phyloP scores from a whole-genome alignment of 1,284 basidiomycete species.

The Tilletia indica region DNA sequence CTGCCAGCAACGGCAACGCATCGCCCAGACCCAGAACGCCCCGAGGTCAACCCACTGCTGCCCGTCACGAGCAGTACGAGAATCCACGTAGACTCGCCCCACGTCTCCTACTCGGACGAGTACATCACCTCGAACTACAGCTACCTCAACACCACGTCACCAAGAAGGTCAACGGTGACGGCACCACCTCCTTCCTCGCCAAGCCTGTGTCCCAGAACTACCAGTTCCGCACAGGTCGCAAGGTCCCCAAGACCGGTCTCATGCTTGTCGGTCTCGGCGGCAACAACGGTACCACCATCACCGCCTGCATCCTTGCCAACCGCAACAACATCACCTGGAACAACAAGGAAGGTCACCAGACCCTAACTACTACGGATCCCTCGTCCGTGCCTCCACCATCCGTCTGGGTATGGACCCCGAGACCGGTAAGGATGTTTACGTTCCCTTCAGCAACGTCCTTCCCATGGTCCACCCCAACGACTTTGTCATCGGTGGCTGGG shows the following conservation, averaged over 20 bases:
- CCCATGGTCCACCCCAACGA: slow-evolving; percentile 99
- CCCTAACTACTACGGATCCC: slow-evolving; percentile 75
- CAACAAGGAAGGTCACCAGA: slow-evolving; percentile 87
- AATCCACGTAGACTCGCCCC: slow-evolving; percentile 53
- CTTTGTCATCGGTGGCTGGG: slow-evolving; percentile 94
- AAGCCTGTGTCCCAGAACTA: slow-evolving; percentile 49
- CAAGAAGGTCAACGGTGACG: slow-evolving; percentile 41
- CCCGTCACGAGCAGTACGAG: slow-evolving; percentile 51
- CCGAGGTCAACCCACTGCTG: slow-evolving; percentile 48
- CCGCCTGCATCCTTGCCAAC: slow-evolving; percentile 94
- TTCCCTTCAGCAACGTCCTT: slow-evolving; percentile 87
- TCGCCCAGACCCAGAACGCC: slow-evolving; percentile 20
- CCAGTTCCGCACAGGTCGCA: slow-evolving; percentile 87
- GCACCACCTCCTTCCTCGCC: slow-evolving; percentile 50
- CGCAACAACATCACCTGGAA: slow-evolving; percentile 90
- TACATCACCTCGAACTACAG: slow-evolving; percentile 49
- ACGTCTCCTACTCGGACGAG: slow-evolving; percentile 48
- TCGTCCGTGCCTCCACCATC: slow-evolving; percentile 91
- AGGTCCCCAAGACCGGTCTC: slow-evolving; percentile 86
- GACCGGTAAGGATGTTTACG: slow-evolving; percentile 85
- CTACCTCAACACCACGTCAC: slow-evolving; percentile 55
- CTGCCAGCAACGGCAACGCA: slow-evolving; percentile 27
- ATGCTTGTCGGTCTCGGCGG: slow-evolving; percentile 97
- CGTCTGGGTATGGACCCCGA: slow-evolving; percentile 79
- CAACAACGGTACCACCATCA: slow-evolving; percentile 94